Conservation (phyloP, 2,329 filamentous ascomycete species). For the Emydomyces testavorans region DNA sequence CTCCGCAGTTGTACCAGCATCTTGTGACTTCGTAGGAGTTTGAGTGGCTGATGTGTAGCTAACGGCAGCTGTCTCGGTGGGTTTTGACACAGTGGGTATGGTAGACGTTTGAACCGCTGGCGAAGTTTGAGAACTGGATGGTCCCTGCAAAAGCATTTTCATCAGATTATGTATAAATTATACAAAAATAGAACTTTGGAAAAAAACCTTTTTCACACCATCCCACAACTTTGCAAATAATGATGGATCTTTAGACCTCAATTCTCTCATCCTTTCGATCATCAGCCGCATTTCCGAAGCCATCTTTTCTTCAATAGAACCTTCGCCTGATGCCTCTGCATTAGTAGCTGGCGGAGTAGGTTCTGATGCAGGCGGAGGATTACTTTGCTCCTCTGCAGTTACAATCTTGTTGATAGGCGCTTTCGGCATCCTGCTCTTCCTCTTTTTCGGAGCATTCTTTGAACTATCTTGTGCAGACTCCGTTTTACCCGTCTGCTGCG, state of each 20-base stretch:
- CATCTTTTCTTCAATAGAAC: conserved; percentile 26
- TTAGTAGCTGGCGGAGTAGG: not conserved
- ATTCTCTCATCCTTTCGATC: conserved; percentile 48
- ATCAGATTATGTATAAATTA: not conserved
- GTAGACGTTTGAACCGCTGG: not conserved
- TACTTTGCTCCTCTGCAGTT: not conserved
- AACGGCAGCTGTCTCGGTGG: not conserved
- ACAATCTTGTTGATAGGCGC: not conserved
- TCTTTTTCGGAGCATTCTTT: not conserved
- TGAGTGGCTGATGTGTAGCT: not conserved
- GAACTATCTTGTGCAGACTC: not conserved
- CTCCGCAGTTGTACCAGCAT: not conserved
- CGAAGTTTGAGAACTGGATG: not conserved
- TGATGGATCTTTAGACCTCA: conserved; percentile 44
- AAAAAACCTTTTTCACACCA: conserved; percentile 37
- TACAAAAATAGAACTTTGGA: not conserved
- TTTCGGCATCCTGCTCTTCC: conserved; percentile 7
- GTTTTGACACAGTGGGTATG: not conserved
- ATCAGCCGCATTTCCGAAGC: conserved; percentile 44
- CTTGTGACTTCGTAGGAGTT: not conserved
- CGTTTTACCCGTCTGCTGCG: not conserved
- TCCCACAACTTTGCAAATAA: conserved; percentile 48
- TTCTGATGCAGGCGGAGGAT: not conserved
- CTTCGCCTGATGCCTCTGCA: not conserved
- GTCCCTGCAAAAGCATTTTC: not conserved